phyloP scores from a whole-genome alignment of 1,284 basidiomycete species.

The Marasmius oreades region DNA sequence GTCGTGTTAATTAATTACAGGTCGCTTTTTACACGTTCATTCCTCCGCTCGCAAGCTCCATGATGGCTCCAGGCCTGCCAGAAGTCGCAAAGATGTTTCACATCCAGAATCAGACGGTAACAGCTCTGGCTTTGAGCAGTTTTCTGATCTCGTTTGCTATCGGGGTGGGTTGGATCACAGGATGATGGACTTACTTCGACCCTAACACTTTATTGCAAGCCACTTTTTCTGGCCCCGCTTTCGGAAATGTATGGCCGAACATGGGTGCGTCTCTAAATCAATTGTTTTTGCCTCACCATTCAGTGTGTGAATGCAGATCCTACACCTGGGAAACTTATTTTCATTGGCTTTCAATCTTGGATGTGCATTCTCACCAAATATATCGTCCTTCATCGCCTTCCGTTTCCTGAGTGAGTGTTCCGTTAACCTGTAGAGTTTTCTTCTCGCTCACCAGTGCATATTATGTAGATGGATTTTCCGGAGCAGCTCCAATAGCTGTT shows the following conservation, averaged over 20 bases:
- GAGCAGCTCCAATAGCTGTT: slow-evolving; percentile 36
- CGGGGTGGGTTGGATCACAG: slow-evolving; percentile 34
- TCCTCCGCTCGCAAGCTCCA: slow-evolving; percentile 64
- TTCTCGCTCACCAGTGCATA: not conserved
- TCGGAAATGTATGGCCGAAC: slow-evolving; percentile 75
- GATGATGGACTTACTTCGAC: not conserved
- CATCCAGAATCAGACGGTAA: slow-evolving; percentile 56
- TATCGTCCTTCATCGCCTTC: slow-evolving; percentile 56
- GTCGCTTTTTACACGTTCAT: slow-evolving; percentile 10
- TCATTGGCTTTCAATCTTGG: slow-evolving; percentile 68
- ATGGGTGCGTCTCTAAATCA: slow-evolving; percentile 45
- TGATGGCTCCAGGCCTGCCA: slow-evolving; percentile 78
- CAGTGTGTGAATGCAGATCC: slow-evolving; percentile 37
- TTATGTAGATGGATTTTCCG: slow-evolving; percentile 35
- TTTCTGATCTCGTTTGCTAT: slow-evolving; percentile 76
- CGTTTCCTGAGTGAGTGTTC: slow-evolving; percentile 55
- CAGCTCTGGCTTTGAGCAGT: slow-evolving; percentile 66
- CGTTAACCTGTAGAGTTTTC: not conserved
- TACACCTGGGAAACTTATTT: slow-evolving; percentile 64
- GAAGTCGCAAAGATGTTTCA: slow-evolving; percentile 56
- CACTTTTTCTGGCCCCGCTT: slow-evolving; percentile 66
- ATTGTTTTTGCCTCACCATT: slow-evolving; percentile 8
- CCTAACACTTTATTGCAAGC: slow-evolving; percentile 26
- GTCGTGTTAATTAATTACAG: not conserved
- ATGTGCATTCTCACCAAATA: slow-evolving; percentile 63